Evolutionary conservation across 805 yeast genomes (phyloP).

Genomic region (Cephaloascus albidus): DNA sequence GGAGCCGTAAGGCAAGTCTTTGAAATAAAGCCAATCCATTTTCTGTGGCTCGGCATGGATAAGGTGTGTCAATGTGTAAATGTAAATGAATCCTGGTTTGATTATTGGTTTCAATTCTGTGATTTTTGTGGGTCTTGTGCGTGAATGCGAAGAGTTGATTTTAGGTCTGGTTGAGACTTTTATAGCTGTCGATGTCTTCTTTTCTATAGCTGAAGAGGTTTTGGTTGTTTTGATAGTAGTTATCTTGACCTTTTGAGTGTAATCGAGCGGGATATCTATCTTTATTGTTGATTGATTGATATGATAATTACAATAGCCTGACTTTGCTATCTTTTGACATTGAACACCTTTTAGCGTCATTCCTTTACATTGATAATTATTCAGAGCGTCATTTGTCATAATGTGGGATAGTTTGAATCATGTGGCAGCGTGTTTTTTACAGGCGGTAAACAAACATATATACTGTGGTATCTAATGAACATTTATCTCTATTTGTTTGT

Average conservation of each 20-base stretch:
- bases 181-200: not conserved
- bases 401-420: too few relatives aligned
- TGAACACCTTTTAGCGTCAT: not conserved
- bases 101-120: not conserved
- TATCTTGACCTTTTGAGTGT: too few relatives aligned
- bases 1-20: conserved; percentile 16
- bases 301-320: not conserved
- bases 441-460: too few relatives aligned
- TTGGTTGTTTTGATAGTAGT: not conserved
- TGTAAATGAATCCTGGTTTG: conserved; percentile 34
- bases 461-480: too few relatives aligned
- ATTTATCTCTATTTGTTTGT: too few relatives aligned
- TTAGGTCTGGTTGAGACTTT: not conserved
- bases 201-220: not conserved
- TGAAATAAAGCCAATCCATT: conserved; percentile 27
- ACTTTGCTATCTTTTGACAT: not conserved
- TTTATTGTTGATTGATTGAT: not conserved
- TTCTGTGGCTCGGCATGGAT: conserved; percentile 13
- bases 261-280: too few relatives aligned
- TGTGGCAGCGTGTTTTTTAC: too few relatives aligned
- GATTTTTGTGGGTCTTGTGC: not conserved
- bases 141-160: not conserved
- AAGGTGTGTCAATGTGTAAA: conserved; percentile 37
- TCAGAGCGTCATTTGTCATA: too few relatives aligned
- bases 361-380: too few relatives aligned